Base-by-base conservation (phyloP, 352 stramenopile genomes). In the Discostella stelligera region DNA sequence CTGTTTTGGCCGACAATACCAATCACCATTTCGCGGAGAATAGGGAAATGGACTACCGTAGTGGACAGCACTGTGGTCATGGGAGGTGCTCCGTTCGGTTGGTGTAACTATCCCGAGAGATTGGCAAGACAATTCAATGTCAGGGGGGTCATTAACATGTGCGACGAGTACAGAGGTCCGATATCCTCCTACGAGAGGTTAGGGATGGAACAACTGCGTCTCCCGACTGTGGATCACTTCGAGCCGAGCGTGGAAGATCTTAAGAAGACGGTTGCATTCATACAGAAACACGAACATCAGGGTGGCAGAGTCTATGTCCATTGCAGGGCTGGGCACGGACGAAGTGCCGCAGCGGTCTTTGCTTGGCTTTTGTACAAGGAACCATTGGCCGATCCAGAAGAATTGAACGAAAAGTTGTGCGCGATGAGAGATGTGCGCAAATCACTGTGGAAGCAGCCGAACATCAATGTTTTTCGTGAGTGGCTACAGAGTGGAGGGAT, bases 221-320 rank as follows among this genome's bases (percentile, higher is more conserved):
- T 98, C 0, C 95, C 92, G 3, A 98, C 95, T 5, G 94, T 97
- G 6, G 93, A 96, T 89, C 83, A 95, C 72, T 88, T 93, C 74
- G 82, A 92, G 73, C 89, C 91, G 16, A 86, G 84, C 41, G 65
- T 89, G 8, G 73, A 92, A 69, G 88, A 90, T 63, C 59, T 89
- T 54, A 86, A 88, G 49, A 71, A 77, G 18, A 69, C 71, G 66
- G 79, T 81, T 25, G 64, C 53, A n/a, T 81, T 83, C 18, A 65
- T 87, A 84, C 83, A 93, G 96, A 85, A 92, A 58, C 93, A 98
- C 73, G 86, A 94, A 49, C 74, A 90, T 23, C 80, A 83, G 61
- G 95, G 95, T 21, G 93, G 94, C 39, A 86, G 91, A 30, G 96
- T 98, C n/a, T 98, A 98, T 71, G 95, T 98, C 54, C 96, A 98